Conservation (phyloP, 2,329 filamentous ascomycete genomes). For the Mariannaea sp. region DNA sequence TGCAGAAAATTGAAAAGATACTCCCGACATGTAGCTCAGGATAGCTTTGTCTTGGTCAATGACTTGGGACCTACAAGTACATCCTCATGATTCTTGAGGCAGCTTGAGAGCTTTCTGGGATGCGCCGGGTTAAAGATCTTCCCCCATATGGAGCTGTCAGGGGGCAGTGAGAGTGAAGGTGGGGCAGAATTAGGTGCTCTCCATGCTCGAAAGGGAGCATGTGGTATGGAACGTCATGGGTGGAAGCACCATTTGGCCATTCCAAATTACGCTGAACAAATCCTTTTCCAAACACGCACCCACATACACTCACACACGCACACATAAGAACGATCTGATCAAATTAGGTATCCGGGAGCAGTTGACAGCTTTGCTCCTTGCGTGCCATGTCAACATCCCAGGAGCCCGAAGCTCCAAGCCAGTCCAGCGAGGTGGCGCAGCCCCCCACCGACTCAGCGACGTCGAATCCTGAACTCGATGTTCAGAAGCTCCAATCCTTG, state of each 20-base stretch:
- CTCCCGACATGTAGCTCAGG: background rate
- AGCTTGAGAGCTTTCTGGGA: slow-evolving; percentile 16
- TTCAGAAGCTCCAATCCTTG: slow-evolving; percentile 85
- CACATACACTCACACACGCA: too few species aligned
- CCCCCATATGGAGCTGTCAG: slow-evolving; percentile 20
- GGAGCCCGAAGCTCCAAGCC: slow-evolving; percentile 43
- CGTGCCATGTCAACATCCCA: slow-evolving; percentile 45
- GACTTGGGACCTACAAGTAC: background rate
- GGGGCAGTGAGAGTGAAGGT: background rate
- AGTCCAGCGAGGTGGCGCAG: slow-evolving; percentile 38
- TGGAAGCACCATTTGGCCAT: slow-evolving; percentile 21
- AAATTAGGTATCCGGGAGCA: slow-evolving; percentile 14
- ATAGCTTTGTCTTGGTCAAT: background rate
- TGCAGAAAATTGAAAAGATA: background rate
- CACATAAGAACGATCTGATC: slow-evolving; percentile 14
- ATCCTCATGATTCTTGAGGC: background rate
- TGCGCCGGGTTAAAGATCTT: slow-evolving; percentile 43
- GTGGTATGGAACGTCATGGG: slow-evolving; percentile 35
- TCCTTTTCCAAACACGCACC: slow-evolving; percentile 19
- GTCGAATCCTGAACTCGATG: slow-evolving; percentile 79
- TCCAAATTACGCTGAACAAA: slow-evolving; percentile 4
- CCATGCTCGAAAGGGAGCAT: slow-evolving; percentile 27
- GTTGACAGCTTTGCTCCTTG: slow-evolving; percentile 28
- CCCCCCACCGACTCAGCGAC: slow-evolving; percentile 47
- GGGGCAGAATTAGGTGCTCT: slow-evolving; percentile 25